A percentile compares a stretch with the other conserved stretches of the same genome.
Conservation (phyloP, 208 protist species). For the Trypanosoma mega region DNA sequence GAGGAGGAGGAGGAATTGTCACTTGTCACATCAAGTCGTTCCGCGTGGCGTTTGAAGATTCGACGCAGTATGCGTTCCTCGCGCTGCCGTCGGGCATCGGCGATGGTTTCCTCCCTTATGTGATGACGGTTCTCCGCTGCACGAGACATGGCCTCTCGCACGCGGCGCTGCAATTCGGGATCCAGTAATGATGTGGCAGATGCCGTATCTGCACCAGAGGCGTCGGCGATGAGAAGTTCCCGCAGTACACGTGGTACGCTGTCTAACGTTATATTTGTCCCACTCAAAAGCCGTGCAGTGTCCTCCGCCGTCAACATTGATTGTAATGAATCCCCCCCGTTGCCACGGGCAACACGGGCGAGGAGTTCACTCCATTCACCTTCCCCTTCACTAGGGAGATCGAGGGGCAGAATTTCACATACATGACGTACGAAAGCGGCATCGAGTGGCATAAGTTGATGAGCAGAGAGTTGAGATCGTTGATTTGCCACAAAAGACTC, state of each 20-base stretch:
- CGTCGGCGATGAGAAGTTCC: conserved; percentile 8
- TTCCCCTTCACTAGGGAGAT: too few relatives aligned
- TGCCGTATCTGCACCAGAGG: neutral
- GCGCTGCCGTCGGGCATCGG: neutral
- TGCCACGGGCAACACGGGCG: too few relatives aligned
- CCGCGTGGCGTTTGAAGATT: neutral
- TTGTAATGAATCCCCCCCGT: too few relatives aligned
- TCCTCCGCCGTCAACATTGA: conserved; percentile 5
- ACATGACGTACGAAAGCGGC: too few relatives aligned
- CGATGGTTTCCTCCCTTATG: neutral
- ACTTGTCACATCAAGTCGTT: too few relatives aligned
- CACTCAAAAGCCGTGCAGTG: conserved; percentile 2
- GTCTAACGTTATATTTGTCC: neutral
- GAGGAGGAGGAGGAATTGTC: too few relatives aligned
- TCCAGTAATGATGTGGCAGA: neutral
- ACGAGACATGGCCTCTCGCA: neutral
- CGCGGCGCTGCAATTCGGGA: too few relatives aligned
- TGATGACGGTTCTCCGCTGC: neutral
- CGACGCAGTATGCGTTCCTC: neutral
- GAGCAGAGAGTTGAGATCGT: too few relatives aligned
- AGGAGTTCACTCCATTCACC: too few relatives aligned
- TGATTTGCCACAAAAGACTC: too few relatives aligned
- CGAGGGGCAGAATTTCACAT: too few relatives aligned
- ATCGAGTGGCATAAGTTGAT: too few relatives aligned
- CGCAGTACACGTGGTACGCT: conserved; percentile 6